Evolutionary conservation across 140 eudicot genomes (phyloP), one percentile per base, ranked within the genome.

Genomic region (Erigeron philadelphicus): DNA sequence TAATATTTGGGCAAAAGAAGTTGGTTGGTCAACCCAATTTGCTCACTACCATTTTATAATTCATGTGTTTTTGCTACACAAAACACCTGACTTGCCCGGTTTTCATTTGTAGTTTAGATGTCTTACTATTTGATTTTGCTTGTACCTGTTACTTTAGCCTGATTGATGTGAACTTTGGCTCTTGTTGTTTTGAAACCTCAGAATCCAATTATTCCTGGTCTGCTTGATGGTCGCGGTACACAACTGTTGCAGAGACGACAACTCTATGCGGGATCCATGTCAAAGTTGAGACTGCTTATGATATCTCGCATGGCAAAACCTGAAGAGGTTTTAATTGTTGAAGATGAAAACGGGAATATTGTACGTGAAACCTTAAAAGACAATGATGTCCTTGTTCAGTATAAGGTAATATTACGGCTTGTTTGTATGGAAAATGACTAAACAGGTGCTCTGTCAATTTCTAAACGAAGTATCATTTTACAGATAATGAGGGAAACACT

Each of bases 331-430:
- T 72, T 94, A 13, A 94, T 94, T 71, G 97, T 94, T 53, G 99
- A 94, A 76, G 99, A 94, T 70, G 99, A 94, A 81, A 94, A 94
- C 77, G 99, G 99, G 40, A 94, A 94, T 81, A 90, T 94, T 64
- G 99, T 94, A 56, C 99, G 99, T 73, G 99, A 94, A 61, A 94
- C 99, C 40, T 78, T 94, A 89, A 94, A 94, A 81, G 99, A 94
- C 77, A 94, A 94, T 72, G 99, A 94, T 71, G 97, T 94, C 40
- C 96, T 94, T 56, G 96, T 94, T 76, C 99, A 94, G 54, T 94
- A 94, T 65, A 94, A 94, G 98, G 98, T 88, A 47, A 63, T 78
- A 44, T 50, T 66, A 19, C 49, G 43, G n/a, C 72, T 78, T 68
- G 7, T 7, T 18, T 57, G 9, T 64, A 5, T 62, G 31, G 48